Evolutionary conservation across 1,284 basidiomycete species (phyloP).

Genomic region (Bjerkandera adusta): DNA sequence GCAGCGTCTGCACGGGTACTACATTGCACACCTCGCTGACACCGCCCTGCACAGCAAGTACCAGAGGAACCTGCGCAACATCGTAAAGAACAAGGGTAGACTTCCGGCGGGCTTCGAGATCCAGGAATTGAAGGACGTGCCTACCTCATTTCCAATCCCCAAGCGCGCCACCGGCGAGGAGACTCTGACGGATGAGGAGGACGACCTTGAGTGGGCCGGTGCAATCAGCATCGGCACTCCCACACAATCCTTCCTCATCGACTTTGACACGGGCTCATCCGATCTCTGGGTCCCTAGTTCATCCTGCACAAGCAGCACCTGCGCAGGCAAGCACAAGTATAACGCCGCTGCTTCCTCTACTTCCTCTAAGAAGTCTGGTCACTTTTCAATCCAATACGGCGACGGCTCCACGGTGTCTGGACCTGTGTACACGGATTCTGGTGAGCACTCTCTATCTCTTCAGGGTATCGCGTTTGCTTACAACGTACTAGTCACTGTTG

Average conservation of each 20-base stretch:
- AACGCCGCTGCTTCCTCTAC: slow-evolving; percentile 18
- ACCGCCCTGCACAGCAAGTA: slow-evolving; percentile 24
- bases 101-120: slow-evolving; percentile 27
- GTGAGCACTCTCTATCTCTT: slow-evolving; percentile 2
- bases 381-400: slow-evolving; percentile 41
- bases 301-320: slow-evolving; percentile 21
- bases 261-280: slow-evolving; percentile 29
- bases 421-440: slow-evolving; percentile 40
- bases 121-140: slow-evolving; percentile 17
- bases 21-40: neutral
- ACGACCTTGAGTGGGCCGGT: slow-evolving; percentile 29
- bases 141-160: slow-evolving; percentile 4
- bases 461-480: neutral
- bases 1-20: slow-evolving; percentile 6
- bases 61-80: slow-evolving; percentile 29
- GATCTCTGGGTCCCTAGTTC: slow-evolving; percentile 29
- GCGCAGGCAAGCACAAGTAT: slow-evolving; percentile 23
- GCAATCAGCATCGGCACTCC: slow-evolving; percentile 27
- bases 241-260: slow-evolving; percentile 26
- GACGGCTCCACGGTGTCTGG: slow-evolving; percentile 46
- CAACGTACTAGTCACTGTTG: slow-evolving; percentile 25
- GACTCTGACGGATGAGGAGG: slow-evolving; percentile 22
- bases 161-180: slow-evolving; percentile 26
- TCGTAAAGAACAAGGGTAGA: slow-evolving; percentile 22
- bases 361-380: slow-evolving; percentile 16